Base-by-base conservation (phyloP, 169 alveolate genomes). In the Besnoitia besnoiti region DNA sequence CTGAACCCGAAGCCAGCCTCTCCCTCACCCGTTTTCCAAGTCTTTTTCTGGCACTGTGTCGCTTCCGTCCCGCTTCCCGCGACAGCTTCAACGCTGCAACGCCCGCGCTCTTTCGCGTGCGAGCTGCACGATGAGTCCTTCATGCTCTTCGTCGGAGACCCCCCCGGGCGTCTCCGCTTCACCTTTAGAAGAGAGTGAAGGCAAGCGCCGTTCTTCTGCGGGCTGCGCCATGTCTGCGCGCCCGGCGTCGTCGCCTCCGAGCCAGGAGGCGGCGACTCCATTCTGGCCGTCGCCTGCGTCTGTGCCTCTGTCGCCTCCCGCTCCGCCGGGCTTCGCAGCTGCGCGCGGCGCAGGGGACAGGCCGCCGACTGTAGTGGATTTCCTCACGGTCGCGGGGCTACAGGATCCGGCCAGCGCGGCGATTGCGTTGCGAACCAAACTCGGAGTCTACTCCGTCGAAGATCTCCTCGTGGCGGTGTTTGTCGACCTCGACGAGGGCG, bases 391-490 rank as follows among this genome's bases (percentile, higher is more conserved):
- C 2, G 33, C 40, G 3, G 82, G 82, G 3, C 46, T 73, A 39
- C 82, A n/a, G 14, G 30, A 77, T 37, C 35, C 87, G 16, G 55
- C 87, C 24, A 12, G 35, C 40, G 33, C 40, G n/a, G 59, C 87
- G 33, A 42, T 42, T 24, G 40, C 12, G 61, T 27, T 77, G 59
- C 87, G 87, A 4, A 35, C 49, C 0, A 1, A 37, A 0, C 19
- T 24, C 7, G 87, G 87, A 21, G 87, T 77, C n/a, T 42, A 2
- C 30, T 39, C 87, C 16, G 61, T 77, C 59, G 87, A 77, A 35
- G 87, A 77, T 40, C 87, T 77, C 16, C 87, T 77, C 40, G 55
- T 77, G 87, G 87, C 87, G n/a, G 87, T 77, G 61, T 37, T 77
- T 10, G 12, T 37, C 87, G 87, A 44, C 4, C 59, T 42, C 24